Evolutionary conservation across 495 filamentous ascomycete genomes (phyloP).

Genomic region (Hypomontagnella monticulosa): DNA sequence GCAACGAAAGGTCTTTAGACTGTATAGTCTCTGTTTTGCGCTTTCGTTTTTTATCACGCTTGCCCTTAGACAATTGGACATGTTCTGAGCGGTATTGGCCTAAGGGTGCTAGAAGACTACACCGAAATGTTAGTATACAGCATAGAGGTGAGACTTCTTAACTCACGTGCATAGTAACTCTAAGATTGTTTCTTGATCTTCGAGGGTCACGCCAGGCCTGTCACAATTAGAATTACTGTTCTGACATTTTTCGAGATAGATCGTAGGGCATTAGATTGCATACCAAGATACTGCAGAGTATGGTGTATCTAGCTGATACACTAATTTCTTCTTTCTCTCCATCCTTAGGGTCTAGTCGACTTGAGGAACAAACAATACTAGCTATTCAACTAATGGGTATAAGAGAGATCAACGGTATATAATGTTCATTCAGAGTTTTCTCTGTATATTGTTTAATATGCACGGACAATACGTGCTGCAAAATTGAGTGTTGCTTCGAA

Average conservation of each 20-base stretch:
- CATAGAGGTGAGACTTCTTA: neutral
- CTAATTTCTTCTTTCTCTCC: conserved; percentile 51
- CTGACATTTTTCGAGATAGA: neutral
- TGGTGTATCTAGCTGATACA: conserved; percentile 55
- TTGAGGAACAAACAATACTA: too few relatives aligned
- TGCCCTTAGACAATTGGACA: conserved; percentile 62
- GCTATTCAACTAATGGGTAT: too few relatives aligned
- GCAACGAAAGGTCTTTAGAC: conserved; percentile 11
- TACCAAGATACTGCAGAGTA: conserved; percentile 53
- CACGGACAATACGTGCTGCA: too few relatives aligned
- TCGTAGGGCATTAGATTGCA: neutral
- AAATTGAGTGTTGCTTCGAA: too few relatives aligned
- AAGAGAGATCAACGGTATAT: neutral
- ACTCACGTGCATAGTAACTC: conserved; percentile 66
- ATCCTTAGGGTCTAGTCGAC: conserved; percentile 22
- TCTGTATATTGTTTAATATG: too few relatives aligned
- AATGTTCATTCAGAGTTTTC: too few relatives aligned
- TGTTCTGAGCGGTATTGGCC: conserved; percentile 62
- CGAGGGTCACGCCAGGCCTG: conserved; percentile 60
- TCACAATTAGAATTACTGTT: neutral
- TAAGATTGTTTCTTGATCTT: conserved; percentile 63
- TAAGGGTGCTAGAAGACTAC: conserved; percentile 66
- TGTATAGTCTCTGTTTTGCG: conserved; percentile 43
- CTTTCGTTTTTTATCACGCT: conserved; percentile 58
- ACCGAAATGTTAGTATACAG: conserved; percentile 9